These are phyloP conservation scores for Juglanconis sp. DNA, from an alignment of 2,329 filamentous ascomycete genomes.

Conservation along the genomic window DNA sequence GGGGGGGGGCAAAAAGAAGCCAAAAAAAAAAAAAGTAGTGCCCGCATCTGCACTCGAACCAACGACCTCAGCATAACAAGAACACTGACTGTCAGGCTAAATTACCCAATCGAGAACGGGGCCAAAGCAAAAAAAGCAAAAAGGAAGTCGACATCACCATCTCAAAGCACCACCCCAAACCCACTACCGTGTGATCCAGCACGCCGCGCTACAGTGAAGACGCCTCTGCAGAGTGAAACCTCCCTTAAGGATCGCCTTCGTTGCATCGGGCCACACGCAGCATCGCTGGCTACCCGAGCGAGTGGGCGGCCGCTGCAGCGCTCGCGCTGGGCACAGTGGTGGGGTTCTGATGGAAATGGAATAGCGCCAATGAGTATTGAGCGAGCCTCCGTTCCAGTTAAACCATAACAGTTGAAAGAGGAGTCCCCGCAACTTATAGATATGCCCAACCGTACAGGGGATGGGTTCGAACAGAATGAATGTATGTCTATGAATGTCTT, in stretches of 20 bases:
- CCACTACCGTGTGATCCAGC: slow-evolving; percentile 63
- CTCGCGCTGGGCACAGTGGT: slow-evolving; percentile 65
- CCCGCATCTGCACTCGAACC: not conserved
- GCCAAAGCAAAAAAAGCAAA: slow-evolving; percentile 14
- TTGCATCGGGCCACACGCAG: slow-evolving; percentile 62
- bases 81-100: not conserved
- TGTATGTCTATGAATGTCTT: too few relatives aligned
- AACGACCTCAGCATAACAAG: not conserved
- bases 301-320: slow-evolving; percentile 64
- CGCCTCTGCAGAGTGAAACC: slow-evolving; percentile 69
- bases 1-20: too few relatives aligned
- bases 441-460: too few relatives aligned
- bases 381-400: slow-evolving; percentile 56
- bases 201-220: slow-evolving; percentile 69
- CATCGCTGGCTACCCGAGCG: slow-evolving; percentile 66
- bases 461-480: too few relatives aligned
- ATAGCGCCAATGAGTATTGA: slow-evolving; percentile 44
- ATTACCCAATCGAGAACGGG: not conserved
- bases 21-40: not conserved
- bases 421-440: too few relatives aligned
- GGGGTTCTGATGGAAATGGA: slow-evolving; percentile 56
- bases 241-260: slow-evolving; percentile 69
- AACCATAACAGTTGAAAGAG: slow-evolving; percentile 58
- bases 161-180: slow-evolving; percentile 54
- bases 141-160: slow-evolving; percentile 52